These are phyloP conservation scores for Aspergillus japonicus DNA, from an alignment of 2,329 filamentous ascomycete species.

Conservation along the genomic window DNA sequence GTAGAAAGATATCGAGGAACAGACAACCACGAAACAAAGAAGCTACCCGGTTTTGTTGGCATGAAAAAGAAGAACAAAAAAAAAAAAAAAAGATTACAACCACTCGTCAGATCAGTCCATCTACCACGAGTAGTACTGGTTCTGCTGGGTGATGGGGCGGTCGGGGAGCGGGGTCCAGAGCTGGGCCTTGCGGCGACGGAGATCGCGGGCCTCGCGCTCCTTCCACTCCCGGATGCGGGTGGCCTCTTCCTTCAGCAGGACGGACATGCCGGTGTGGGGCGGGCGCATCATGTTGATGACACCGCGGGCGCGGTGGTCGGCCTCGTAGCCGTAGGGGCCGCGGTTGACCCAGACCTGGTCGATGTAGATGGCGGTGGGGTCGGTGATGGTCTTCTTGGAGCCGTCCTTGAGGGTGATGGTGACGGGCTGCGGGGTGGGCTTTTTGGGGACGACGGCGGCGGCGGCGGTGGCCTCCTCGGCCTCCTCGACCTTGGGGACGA, in stretches of 20 bases:
- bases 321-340: slow-evolving; percentile 60
- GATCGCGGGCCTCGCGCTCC: slow-evolving; percentile 73
- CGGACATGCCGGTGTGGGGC: slow-evolving; percentile 71
- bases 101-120: not conserved
- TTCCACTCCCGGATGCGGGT: slow-evolving; percentile 78
- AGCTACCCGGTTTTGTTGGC: not conserved
- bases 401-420: slow-evolving; percentile 74
- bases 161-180: slow-evolving; percentile 89
- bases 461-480: slow-evolving; percentile 4
- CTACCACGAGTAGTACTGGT: slow-evolving; percentile 91
- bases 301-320: slow-evolving; percentile 75
- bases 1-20: not conserved
- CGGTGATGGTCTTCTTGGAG: slow-evolving; percentile 65
- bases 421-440: slow-evolving; percentile 37
- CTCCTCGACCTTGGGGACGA: slow-evolving; percentile 11
- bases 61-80: not conserved
- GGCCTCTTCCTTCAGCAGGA: slow-evolving; percentile 90
- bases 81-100: no score
- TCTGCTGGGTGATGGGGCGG: slow-evolving; percentile 76
- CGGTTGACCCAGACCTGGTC: slow-evolving; percentile 90
- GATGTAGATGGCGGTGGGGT: slow-evolving; percentile 83
- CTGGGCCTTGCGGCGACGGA: slow-evolving; percentile 70
- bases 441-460: slow-evolving; percentile 6
- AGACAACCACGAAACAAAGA: not conserved
- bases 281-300: slow-evolving; percentile 65